These are phyloP conservation scores for Trametes versicolor DNA, from an alignment of 1,284 basidiomycete genomes.

Conservation along the genomic window DNA sequence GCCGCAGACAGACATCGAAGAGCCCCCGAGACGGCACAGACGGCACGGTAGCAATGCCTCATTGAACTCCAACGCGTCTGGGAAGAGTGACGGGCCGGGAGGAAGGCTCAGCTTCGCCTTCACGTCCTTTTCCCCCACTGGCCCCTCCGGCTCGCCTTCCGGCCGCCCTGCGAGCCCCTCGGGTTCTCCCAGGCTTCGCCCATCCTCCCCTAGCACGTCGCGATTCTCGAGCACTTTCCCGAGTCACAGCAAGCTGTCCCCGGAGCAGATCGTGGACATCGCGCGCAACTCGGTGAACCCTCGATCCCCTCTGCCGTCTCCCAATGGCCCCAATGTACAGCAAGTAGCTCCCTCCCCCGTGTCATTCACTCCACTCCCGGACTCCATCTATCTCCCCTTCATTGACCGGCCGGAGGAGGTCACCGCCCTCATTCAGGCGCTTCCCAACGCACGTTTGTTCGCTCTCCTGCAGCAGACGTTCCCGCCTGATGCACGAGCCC, in stretches of 20 bases:
- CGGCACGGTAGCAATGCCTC: slow-evolving; percentile 50
- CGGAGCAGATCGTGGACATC: slow-evolving; percentile 75
- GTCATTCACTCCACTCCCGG: slow-evolving; percentile 75
- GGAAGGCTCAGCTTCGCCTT: slow-evolving; percentile 72
- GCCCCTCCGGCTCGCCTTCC: slow-evolving; percentile 30
- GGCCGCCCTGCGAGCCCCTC: slow-evolving; percentile 42
- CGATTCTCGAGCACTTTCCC: slow-evolving; percentile 38
- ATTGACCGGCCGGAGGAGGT: slow-evolving; percentile 78
- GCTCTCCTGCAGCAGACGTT: slow-evolving; percentile 77
- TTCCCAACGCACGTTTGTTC: slow-evolving; percentile 73
- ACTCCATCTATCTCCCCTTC: slow-evolving; percentile 79
- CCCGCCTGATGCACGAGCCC: slow-evolving; percentile 44
- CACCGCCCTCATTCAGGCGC: slow-evolving; percentile 62
- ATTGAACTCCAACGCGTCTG: slow-evolving; percentile 41
- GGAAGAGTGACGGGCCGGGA: slow-evolving; percentile 39
- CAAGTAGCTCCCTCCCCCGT: slow-evolving; percentile 45
- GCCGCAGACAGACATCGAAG: slow-evolving; percentile 45
- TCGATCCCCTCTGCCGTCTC: slow-evolving; percentile 38
- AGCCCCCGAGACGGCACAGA: slow-evolving; percentile 40
- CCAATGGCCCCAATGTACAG: slow-evolving; percentile 33
- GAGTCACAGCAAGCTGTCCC: slow-evolving; percentile 53
- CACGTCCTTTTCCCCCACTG: slow-evolving; percentile 59
- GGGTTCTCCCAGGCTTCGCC: slow-evolving; percentile 41
- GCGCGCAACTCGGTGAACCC: slow-evolving; percentile 68
- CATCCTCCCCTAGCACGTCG: slow-evolving; percentile 38